These are phyloP conservation scores for Meira miltonrushii DNA, from an alignment of 1,284 basidiomycete species.

Conservation along the genomic window DNA sequence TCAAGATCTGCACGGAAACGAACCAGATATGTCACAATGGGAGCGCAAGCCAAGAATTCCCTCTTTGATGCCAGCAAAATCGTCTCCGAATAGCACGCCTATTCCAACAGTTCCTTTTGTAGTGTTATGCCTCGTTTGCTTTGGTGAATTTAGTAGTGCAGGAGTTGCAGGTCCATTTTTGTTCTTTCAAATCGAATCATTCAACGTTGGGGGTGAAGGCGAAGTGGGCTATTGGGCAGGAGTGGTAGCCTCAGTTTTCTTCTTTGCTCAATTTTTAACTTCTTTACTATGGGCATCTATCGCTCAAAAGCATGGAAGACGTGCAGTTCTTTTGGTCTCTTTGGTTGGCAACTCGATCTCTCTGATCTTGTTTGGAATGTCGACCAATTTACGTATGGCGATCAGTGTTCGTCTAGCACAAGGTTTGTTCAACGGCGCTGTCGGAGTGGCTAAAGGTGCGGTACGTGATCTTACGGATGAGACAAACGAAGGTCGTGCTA, in stretches of 20 bases:
- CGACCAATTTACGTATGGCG: constrained; percentile 61
- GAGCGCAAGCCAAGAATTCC: constrained; percentile 21
- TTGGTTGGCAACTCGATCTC: constrained; percentile 75
- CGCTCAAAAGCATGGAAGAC: constrained; percentile 81
- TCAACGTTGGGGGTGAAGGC: constrained; percentile 45
- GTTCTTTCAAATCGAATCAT: constrained; percentile 50
- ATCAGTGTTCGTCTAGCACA: constrained; percentile 83
- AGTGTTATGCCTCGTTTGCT: constrained; percentile 47
- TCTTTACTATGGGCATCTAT: constrained; percentile 88
- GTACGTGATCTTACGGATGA: constrained; percentile 81
- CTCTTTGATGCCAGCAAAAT: constrained; percentile 19
- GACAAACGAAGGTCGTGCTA: constrained; percentile 86
- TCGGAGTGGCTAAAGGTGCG: constrained; percentile 79
- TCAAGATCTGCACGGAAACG: background rate
- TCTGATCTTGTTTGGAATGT: constrained; percentile 76
- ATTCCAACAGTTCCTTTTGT: constrained; percentile 47
- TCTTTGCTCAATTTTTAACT: constrained; percentile 64
- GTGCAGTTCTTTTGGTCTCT: constrained; percentile 77
- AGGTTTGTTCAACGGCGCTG: constrained; percentile 89
- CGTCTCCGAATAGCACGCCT: constrained; percentile 29
- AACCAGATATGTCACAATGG: constrained; percentile 6
- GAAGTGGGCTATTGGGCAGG: constrained; percentile 51
- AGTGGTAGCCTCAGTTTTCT: constrained; percentile 54
- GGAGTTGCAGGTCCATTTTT: constrained; percentile 57
- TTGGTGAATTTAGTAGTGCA: constrained; percentile 64